phyloP scores from a whole-genome alignment of 495 filamentous ascomycete species.

The Penicillium subrubescens region DNA sequence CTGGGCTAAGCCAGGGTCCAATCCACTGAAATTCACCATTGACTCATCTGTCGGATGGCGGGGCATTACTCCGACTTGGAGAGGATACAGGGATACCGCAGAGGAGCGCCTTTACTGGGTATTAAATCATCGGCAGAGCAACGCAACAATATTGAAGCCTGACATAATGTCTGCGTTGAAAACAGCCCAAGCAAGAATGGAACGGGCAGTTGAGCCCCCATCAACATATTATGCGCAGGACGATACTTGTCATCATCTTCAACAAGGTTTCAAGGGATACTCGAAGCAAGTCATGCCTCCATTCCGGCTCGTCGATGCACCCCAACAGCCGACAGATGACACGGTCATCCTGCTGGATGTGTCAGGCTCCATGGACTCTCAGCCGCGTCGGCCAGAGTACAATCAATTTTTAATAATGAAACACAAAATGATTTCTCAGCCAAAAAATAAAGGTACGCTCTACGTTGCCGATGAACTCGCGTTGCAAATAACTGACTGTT shows the following conservation, averaged over 20 bases:
- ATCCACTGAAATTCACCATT: conserved; percentile 48
- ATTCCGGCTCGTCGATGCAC: conserved; percentile 36
- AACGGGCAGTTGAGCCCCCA: conserved; percentile 41
- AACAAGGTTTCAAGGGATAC: conserved; percentile 42
- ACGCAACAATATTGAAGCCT: conserved; percentile 39
- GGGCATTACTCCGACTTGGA: conserved; percentile 50
- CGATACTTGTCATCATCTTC: conserved; percentile 42
- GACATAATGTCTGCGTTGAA: conserved; percentile 45
- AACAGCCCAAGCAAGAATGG: conserved; percentile 45
- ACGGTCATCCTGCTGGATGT: conserved; percentile 52
- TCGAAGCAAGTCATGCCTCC: conserved; percentile 48
- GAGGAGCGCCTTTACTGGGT: conserved; percentile 55
- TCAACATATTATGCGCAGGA: conserved; percentile 40
- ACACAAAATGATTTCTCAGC: conserved; percentile 39
- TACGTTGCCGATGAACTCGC: too few relatives aligned
- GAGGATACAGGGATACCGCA: conserved; percentile 50
- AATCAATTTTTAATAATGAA: conserved; percentile 45
- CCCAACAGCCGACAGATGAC: conserved; percentile 40
- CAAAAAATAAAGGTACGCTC: conserved; percentile 46
- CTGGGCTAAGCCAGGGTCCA: conserved; percentile 43
- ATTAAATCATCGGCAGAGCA: conserved; percentile 43
- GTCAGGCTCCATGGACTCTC: conserved; percentile 49
- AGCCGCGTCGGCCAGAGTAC: conserved; percentile 44
- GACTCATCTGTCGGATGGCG: conserved; percentile 48
- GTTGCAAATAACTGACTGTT: background rate